Evolutionary conservation across 805 yeast genomes (phyloP), one percentile per base, ranked within the genome.

Genomic region (Kuraishia borneana): DNA sequence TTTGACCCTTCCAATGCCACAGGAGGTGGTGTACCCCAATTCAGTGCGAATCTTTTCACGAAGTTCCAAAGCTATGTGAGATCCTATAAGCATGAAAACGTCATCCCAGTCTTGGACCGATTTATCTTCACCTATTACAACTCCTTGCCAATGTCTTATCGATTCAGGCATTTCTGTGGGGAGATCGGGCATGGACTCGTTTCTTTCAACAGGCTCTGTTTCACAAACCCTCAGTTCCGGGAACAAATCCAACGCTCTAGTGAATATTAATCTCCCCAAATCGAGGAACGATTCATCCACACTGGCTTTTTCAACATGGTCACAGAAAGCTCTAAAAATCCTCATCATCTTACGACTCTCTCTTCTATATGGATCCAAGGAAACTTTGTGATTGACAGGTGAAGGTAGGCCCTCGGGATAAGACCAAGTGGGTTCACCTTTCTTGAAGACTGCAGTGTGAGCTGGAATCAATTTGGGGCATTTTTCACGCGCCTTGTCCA

Each of bases 251-350:
- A 64, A 31, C 8, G 76, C 53, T 33, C 50, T 57, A 2, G 51
- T 38, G 44, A 70, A 66, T 0, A 84, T 71, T 18, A 71, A 43
- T 26, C 81, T 60, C 0, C 96, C 95, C 27, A 92, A 53, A 56
- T 92, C 96, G 43, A 92, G 42, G 50, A 81, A 92, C 32, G 87
- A 77, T 56, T 92, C 98, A 56, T 92, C 98, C 14, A 88, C 92
- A 56, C 96, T 85, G 0, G 96, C 97, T 57, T 88, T 88, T 53
- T 92, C 95, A 1, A 85, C 84, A 12, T 67, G 45, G 37, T 73
- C 79, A 49, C 89, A 83, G 39, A 66, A 62, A 6, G 59, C 51
- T 36, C 69, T 68, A 45, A 92, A 68, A 0, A 89, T 58, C 23
- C 71, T 62, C 48, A 85, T 63, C 39, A 92, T 77, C 53, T 81